Evolutionary conservation across 129 eudicot species (phyloP).

Genomic region (Flaveria bidentis): DNA sequence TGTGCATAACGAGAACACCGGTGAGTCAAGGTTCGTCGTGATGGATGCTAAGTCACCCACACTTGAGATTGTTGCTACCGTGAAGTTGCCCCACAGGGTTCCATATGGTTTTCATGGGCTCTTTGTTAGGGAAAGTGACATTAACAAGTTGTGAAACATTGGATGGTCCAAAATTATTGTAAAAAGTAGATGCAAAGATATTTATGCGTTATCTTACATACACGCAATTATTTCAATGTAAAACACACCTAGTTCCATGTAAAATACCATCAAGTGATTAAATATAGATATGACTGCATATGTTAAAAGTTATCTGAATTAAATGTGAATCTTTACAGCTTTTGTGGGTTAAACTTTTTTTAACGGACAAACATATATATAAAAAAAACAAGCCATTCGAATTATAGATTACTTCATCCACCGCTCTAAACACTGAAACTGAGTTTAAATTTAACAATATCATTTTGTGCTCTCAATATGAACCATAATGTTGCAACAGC

Average conservation of each 20-base stretch:
- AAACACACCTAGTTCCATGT: neutral
- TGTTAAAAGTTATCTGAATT: neutral
- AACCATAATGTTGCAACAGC: no score
- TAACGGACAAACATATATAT: no score
- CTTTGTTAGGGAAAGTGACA: slow-evolving; percentile 56
- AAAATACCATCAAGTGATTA: neutral
- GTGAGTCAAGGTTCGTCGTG: slow-evolving; percentile 68
- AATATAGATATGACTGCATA: slow-evolving; percentile 6
- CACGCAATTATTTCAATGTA: neutral
- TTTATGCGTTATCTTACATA: neutral
- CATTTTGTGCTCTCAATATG: no score
- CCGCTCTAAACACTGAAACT: no score
- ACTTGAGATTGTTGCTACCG: slow-evolving; percentile 59
- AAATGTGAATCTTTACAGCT: neutral
- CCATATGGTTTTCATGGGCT: slow-evolving; percentile 88
- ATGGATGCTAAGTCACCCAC: slow-evolving; percentile 75
- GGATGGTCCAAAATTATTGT: slow-evolving; percentile 8
- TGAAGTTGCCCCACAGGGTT: slow-evolving; percentile 64
- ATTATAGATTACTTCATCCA: no score
- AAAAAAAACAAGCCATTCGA: no score
- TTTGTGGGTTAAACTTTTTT: neutral
- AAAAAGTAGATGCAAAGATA: slow-evolving; percentile 4
- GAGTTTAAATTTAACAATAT: no score
- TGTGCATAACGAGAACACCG: slow-evolving; percentile 62
- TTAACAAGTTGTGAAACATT: slow-evolving; percentile 39